A percentile compares a stretch with the other conserved stretches of the same genome.
Conservation (phyloP, 805 yeast species). For the Wickerhamiella dianesei region DNA sequence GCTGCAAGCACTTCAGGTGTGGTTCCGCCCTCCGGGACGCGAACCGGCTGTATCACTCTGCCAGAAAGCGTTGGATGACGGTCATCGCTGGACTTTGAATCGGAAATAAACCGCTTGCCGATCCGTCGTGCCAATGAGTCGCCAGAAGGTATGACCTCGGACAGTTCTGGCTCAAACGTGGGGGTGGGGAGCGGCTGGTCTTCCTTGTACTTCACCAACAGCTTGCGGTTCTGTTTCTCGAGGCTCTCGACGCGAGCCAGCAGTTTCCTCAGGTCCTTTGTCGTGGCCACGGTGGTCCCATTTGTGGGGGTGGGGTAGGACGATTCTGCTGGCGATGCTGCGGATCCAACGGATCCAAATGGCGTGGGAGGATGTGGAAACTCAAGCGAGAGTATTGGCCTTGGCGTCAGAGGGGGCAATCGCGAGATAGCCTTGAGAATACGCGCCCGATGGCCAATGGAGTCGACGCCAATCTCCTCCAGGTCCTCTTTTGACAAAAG, state of each 20-base stretch:
- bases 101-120: neutral
- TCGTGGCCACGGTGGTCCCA: neutral
- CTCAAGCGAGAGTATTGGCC: neutral
- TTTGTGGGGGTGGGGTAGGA: neutral
- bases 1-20: neutral
- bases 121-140: neutral
- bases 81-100: neutral
- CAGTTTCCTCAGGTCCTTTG: constrained; percentile 12
- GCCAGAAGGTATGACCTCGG: neutral
- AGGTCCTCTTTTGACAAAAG: constrained; percentile 58
- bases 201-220: constrained; percentile 49
- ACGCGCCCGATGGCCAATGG: constrained; percentile 41
- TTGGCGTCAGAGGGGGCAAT: constrained; percentile 5
- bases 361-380: neutral
- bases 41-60: neutral
- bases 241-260: constrained; percentile 24
- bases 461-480: constrained; percentile 51
- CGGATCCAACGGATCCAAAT: neutral
- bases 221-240: constrained; percentile 35
- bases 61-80: neutral
- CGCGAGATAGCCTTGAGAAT: constrained; percentile 48
- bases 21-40: neutral
- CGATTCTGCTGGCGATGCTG: neutral
- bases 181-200: constrained; percentile 56
- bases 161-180: constrained; percentile 18